Percentiles rank a stretch among this genome's conserved stretches.
Conservation (phyloP, 2,329 filamentous ascomycete genomes). For the Aspergillus oerlinghausenensis region DNA sequence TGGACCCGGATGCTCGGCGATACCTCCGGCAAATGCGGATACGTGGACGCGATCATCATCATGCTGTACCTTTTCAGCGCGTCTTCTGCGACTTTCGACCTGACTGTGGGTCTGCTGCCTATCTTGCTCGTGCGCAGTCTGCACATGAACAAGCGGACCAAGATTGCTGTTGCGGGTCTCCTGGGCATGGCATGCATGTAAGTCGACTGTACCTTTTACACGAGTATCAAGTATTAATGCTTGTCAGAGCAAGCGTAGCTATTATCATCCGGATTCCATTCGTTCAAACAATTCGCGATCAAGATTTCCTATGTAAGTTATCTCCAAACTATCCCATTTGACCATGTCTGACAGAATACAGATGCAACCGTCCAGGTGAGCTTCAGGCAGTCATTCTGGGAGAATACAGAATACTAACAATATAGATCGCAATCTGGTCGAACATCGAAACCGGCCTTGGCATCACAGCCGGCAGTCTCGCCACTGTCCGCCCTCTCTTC, state of each 20-base stretch:
- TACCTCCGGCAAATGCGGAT: constrained; percentile 6
- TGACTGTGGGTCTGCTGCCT: constrained; percentile 16
- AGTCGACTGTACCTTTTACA: neutral
- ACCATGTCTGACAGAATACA: neutral
- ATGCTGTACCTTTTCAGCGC: constrained; percentile 19
- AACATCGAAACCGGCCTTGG: constrained; percentile 19
- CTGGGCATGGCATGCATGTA: constrained; percentile 20
- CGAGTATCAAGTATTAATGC: neutral
- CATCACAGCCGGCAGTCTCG: constrained; percentile 18
- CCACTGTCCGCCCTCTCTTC: constrained; percentile 17
- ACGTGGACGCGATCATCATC: constrained; percentile 8
- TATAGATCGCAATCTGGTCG: constrained; percentile 19
- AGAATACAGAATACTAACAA: neutral
- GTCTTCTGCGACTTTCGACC: constrained; percentile 11
- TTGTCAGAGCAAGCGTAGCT: constrained; percentile 15
- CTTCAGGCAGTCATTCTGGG: neutral
- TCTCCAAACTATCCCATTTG: neutral
- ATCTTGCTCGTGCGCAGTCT: constrained; percentile 17
- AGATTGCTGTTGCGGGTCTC: constrained; percentile 13
- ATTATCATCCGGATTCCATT: constrained; percentile 15
- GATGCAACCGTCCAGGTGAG: neutral
- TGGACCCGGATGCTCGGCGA: constrained; percentile 32
- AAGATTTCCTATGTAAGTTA: constrained; percentile 16
- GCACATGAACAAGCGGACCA: constrained; percentile 16
- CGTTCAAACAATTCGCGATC: constrained; percentile 9